Evolutionary conservation across 495 filamentous ascomycete genomes (phyloP).

Genomic region (Durotheca rogersii): DNA sequence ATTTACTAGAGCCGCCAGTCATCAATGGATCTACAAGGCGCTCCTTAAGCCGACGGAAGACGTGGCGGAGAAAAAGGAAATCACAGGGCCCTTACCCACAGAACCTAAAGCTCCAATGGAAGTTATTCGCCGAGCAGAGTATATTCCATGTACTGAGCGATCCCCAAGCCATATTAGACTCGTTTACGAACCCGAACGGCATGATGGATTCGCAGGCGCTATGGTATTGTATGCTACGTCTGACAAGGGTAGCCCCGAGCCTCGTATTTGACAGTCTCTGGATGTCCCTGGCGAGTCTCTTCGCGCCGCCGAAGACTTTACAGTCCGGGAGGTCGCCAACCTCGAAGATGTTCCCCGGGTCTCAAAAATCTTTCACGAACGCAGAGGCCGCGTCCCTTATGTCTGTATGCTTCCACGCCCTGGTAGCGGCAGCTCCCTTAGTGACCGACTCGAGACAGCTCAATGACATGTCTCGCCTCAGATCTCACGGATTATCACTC

Average conservation of each 20-base stretch:
- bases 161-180: conserved; percentile 61
- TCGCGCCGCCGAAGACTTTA: conserved; percentile 62
- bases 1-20: conserved; percentile 45
- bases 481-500: conserved; percentile 47
- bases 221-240: conserved; percentile 54
- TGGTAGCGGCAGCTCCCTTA: conserved; percentile 54
- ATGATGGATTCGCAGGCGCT: conserved; percentile 52
- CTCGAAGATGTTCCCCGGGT: conserved; percentile 41
- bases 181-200: conserved; percentile 57
- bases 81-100: conserved; percentile 31
- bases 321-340: conserved; percentile 44
- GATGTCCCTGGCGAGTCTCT: conserved; percentile 67
- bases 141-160: conserved; percentile 72
- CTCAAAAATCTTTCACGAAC: conserved; percentile 41
- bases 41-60: conserved; percentile 34
- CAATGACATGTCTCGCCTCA: conserved; percentile 54
- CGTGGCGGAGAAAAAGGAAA: conserved; percentile 42
- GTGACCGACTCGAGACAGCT: conserved; percentile 44
- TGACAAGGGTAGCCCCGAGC: conserved; percentile 51
- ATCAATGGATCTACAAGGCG: conserved; percentile 26
- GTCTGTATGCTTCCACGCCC: conserved; percentile 54
- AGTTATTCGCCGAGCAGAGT: conserved; percentile 68
- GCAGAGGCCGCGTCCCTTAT: conserved; percentile 51
- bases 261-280: conserved; percentile 77
- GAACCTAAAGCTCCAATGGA: conserved; percentile 48